A percentile compares a stretch with the other conserved stretches of the same genome.
phyloP scores from a whole-genome alignment of 352 stramenopile species.

The Globisporangium polare region DNA sequence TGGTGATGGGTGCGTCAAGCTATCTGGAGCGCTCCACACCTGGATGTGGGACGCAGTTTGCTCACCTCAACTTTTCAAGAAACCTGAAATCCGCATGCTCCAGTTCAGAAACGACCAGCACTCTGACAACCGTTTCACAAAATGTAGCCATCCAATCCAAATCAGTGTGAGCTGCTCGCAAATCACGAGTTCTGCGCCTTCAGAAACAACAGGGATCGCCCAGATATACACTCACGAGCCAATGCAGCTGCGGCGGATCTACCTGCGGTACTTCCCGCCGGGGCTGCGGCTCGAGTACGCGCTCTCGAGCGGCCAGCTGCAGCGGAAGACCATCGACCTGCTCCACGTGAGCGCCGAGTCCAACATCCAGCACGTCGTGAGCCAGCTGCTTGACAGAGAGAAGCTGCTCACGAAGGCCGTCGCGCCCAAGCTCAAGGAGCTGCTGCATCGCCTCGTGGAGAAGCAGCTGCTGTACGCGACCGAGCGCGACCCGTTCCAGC shows the following conservation, averaged over 20 bases:
- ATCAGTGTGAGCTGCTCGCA: neutral
- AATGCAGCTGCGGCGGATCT: constrained; percentile 69
- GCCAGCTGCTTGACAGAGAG: constrained; percentile 55
- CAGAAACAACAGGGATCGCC: too few species aligned
- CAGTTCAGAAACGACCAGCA: neutral
- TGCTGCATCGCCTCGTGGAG: constrained; percentile 69
- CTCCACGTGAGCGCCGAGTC: constrained; percentile 62
- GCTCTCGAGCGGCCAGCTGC: constrained; percentile 38
- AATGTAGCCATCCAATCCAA: constrained; percentile 2
- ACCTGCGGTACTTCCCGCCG: constrained; percentile 71
- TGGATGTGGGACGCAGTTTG: neutral
- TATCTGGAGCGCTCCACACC: neutral
- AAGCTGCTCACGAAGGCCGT: constrained; percentile 46
- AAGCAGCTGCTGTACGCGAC: constrained; percentile 48
- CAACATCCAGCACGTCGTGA: constrained; percentile 49
- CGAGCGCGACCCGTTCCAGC: constrained; percentile 21
- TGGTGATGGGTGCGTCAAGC: neutral
- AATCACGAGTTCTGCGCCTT: too few species aligned
- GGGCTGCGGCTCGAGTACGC: constrained; percentile 60
- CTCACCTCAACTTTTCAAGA: neutral
- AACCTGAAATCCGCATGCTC: neutral
- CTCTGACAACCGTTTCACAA: constrained; percentile 1
- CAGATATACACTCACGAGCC: neutral
- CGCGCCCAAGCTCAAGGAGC: constrained; percentile 41
- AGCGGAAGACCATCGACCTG: constrained; percentile 61